Conservation (phyloP, 768 basidiomycete species). For the Tricholoma flavovirens region DNA sequence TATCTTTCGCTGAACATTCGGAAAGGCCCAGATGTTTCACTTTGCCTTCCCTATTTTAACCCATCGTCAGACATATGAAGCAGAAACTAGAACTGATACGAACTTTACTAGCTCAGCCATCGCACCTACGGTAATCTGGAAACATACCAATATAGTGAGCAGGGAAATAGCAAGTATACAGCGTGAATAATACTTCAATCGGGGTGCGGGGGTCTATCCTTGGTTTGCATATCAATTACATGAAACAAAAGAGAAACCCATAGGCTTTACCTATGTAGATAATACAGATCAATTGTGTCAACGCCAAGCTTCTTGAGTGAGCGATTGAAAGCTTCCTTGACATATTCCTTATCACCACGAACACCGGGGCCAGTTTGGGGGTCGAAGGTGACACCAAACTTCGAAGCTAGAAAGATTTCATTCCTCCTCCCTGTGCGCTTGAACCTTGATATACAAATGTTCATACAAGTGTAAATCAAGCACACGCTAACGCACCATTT, state of each 20-base stretch:
- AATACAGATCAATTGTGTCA: conserved; percentile 33
- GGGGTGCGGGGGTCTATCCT: conserved; percentile 21
- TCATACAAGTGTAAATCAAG: no score
- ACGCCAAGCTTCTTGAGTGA: conserved; percentile 30
- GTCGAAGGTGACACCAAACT: no score
- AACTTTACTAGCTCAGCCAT: conserved; percentile 33
- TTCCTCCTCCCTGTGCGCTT: background rate
- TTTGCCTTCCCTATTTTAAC: conserved; percentile 27
- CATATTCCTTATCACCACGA: conserved; percentile 25
- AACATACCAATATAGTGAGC: no score
- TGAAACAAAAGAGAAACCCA: background rate
- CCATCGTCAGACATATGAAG: background rate
- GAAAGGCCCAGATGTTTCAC: conserved; percentile 49
- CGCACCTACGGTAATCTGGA: conserved; percentile 22
- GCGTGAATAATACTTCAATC: conserved; percentile 18
- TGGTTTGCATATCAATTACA: background rate
- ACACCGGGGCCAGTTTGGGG: no score
- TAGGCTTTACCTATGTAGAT: conserved; percentile 28
- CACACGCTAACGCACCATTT: background rate
- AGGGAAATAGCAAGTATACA: no score
- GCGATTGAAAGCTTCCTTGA: conserved; percentile 25
- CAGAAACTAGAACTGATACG: conserved; percentile 16
- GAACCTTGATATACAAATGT: no score
- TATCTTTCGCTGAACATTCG: conserved; percentile 38
- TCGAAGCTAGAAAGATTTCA: no score